These are phyloP conservation scores for Ustilago trichophora DNA, from an alignment of 1,284 basidiomycete genomes.

Conservation along the genomic window DNA sequence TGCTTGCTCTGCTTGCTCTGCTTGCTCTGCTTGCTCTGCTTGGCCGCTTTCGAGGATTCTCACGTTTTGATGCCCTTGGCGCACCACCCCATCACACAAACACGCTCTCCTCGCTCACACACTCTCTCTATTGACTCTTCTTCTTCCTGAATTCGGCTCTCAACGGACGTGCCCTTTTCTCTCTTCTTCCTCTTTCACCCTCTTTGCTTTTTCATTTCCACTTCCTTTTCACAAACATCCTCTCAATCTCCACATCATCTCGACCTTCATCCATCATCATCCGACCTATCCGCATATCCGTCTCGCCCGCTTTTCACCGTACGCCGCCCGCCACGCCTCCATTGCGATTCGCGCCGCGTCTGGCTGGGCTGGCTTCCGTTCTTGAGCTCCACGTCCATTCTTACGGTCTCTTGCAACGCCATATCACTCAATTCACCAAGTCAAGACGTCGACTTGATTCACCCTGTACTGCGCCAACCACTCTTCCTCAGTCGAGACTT, in stretches of 20 bases:
- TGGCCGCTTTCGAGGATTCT: constrained; percentile 1
- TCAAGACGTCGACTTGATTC: no score
- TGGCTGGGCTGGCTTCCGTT: constrained; percentile 7
- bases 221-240: neutral
- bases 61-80: no score
- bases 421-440: no score
- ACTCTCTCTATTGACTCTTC: neutral
- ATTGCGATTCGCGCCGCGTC: neutral
- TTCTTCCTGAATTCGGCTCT: constrained; percentile 1
- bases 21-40: neutral
- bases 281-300: neutral
- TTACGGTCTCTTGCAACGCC: no score
- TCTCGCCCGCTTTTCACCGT: neutral
- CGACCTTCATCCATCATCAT: constrained; percentile 1
- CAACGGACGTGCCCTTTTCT: constrained; percentile 2
- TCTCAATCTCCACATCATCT: constrained; percentile 1
- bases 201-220: neutral
- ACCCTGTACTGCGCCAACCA: no score
- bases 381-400: no score
- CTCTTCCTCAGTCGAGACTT: no score
- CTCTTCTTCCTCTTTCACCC: neutral
- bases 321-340: constrained; percentile 3
- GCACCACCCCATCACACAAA: neutral
- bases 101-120: neutral
- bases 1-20: neutral